phyloP scores from a whole-genome alignment of 805 yeast genomes.

The Wickerhamiella cacticola region DNA sequence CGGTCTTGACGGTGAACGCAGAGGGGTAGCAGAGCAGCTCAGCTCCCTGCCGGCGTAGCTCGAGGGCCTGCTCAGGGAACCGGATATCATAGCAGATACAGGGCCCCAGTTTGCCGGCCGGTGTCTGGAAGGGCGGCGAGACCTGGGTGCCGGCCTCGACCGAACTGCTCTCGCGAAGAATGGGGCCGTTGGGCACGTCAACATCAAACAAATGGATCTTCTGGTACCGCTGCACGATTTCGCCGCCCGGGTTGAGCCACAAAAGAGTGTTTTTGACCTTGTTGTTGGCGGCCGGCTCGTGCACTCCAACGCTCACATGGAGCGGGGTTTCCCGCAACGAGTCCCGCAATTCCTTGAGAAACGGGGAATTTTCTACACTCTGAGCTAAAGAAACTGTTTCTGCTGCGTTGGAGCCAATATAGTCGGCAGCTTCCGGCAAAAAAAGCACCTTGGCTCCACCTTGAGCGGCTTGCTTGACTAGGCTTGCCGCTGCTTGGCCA shows the following conservation, averaged over 20 bases:
- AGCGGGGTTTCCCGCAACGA: conserved; percentile 34
- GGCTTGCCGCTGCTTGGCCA: conserved; percentile 42
- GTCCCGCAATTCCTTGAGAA: conserved; percentile 34
- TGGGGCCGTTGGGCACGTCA: conserved; percentile 66
- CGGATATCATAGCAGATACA: conserved; percentile 74
- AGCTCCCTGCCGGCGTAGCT: conserved; percentile 58
- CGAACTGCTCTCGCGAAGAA: conserved; percentile 60
- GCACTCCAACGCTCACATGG: conserved; percentile 76
- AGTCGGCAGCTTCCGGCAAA: conserved; percentile 90
- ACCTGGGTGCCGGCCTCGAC: conserved; percentile 65
- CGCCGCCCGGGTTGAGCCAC: conserved; percentile 57
- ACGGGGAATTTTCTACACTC: conserved; percentile 33
- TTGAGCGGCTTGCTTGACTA: conserved; percentile 53
- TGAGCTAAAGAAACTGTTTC: conserved; percentile 55
- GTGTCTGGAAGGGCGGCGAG: conserved; percentile 43
- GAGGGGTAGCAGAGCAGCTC: conserved; percentile 72
- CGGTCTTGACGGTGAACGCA: conserved; percentile 87
- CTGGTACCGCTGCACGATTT: conserved; percentile 57
- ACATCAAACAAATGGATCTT: conserved; percentile 87
- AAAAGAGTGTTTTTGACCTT: conserved; percentile 61
- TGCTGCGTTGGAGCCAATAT: conserved; percentile 54
- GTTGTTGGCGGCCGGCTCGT: conserved; percentile 49
- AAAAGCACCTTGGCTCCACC: conserved; percentile 57
- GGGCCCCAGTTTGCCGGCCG: conserved; percentile 33
- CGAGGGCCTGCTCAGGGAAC: conserved; percentile 67